Evolutionary conservation across 2,329 filamentous ascomycete genomes (phyloP), one percentile per base, ranked within the genome.

Genomic region (Grosmannia clavigera): DNA sequence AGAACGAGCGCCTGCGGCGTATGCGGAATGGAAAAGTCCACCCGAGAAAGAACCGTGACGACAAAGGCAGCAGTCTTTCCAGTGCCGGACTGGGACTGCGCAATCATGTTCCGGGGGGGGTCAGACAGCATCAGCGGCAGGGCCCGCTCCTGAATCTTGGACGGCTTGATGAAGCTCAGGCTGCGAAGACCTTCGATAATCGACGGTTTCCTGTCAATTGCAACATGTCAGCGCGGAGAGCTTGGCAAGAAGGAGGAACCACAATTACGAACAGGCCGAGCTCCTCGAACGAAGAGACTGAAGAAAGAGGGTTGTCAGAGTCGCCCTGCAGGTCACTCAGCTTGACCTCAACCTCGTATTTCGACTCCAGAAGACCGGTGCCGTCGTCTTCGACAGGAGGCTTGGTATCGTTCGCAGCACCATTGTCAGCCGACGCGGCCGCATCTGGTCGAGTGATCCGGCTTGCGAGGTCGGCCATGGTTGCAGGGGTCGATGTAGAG

Each of bases 21-120:
- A 33, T 83, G 75, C 25, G 85, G 79, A 64, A 82, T 80, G 58
- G 70, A 77, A 61, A 92, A 81, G 69, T 99, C 90, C 69, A 97
- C 75, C 64, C 94, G 90, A 61, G 88, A 88, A 50, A 99, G 81
- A 62, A 95, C 88, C 63, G 95, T 95, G 63, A 96, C 86, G 54
- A 94, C 89, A 72, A 99, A 99, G 27, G 94, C 94, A 25, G 92
- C 94, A 0, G 94, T 99, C 79, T 99, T 99, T 69, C 94, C 94
- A 25, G 94, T 99, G 67, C 94, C 94, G 2, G 94, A 99, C 73
- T 99, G 94, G n/a, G 94, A 99, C 75, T 99, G 94, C 3, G 92
- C 94, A 69, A 99, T 92, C 81, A 99, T 88, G 74, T 97, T 97
- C 65, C 81, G 81, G 0, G 92, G 87, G n/a, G 94, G 92, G 69